Evolutionary conservation across 2,329 filamentous ascomycete genomes (phyloP).

Genomic region (Tolypocladium nubicola): DNA sequence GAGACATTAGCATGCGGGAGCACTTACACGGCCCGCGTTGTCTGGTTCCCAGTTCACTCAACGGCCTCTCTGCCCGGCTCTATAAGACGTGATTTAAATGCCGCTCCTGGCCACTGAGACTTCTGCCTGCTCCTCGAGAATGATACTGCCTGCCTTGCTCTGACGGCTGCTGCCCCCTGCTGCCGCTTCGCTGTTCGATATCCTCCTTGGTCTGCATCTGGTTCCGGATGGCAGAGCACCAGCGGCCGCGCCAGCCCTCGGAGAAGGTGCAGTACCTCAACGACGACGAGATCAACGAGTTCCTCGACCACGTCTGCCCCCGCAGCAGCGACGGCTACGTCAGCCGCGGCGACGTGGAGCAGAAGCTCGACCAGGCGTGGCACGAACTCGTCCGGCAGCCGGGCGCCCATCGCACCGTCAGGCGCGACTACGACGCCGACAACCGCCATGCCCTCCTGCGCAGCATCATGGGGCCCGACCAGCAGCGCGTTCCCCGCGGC

Average conservation of each 20-base stretch:
- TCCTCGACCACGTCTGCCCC: constrained; percentile 41
- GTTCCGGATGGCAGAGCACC: background rate
- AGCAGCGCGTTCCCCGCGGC: constrained; percentile 29
- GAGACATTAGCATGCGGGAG: background rate
- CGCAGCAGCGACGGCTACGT: constrained; percentile 37
- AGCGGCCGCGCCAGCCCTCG: background rate
- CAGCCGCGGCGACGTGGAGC: constrained; percentile 40
- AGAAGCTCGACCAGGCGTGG: constrained; percentile 35
- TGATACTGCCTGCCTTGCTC: background rate
- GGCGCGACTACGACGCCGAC: constrained; percentile 16
- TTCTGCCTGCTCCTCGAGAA: background rate
- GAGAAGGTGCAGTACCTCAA: constrained; percentile 19
- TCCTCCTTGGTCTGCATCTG: background rate
- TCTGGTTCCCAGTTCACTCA: background rate
- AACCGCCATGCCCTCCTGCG: constrained; percentile 40
- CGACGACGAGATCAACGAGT: constrained; percentile 38
- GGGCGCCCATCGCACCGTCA: background rate
- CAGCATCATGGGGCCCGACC: constrained; percentile 33
- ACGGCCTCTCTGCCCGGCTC: background rate
- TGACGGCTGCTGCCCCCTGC: background rate
- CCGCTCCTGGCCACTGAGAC: background rate
- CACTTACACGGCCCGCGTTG: background rate
- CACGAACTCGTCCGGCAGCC: background rate
- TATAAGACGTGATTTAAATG: background rate
- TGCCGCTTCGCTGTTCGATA: background rate